Evolutionary conservation across 75 land plant species (phyloP), one percentile per base, ranked within the genome.

Genomic region (Azolla pinnata): DNA sequence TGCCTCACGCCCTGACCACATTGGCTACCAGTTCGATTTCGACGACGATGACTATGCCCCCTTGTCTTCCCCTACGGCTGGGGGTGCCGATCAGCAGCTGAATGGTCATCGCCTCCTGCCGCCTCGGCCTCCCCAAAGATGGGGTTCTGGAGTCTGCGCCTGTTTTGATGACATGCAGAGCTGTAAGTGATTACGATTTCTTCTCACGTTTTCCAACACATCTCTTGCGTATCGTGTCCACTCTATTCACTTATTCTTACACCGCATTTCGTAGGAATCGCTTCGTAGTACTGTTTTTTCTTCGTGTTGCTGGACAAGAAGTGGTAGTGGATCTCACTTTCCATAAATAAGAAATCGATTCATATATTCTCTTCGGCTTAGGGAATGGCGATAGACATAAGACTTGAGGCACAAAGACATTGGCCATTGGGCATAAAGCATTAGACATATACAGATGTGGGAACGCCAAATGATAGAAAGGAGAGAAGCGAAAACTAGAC

Each of bases 61-160:
- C 2, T 16, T 47, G 29, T 10, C 50, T 46, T 31, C 50, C 17
- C 50, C 64, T 14, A 14, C 30, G 30, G 29, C 16, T 4, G 2
- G 48, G 64, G 49, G 29, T 26, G 60, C 50, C 9, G 20, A 2
- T 1, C 59, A 26, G 17, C 71, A 59, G 55, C 64, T 35, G 47
- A n/a, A n/a, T n/a, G n/a, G n/a, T n/a, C n/a, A n/a, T n/a, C n/a
- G n/a, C n/a, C n/a, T n/a, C n/a, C n/a, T n/a, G n/a, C n/a, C n/a
- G n/a, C n/a, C n/a, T n/a, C n/a, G n/a, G n/a, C n/a, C n/a, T n/a
- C 67, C 68, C 0, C 16, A 27, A 8, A 79, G 70, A 17, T 88
- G 95, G 95, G 75, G 90, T 42, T 77, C 88, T 44, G 95, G 95
- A 58, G 82, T 88, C n/a, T 88, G 85, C 70, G 95, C 95, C 61